Base-by-base conservation (phyloP, 306 rosid genomes). In the Erythrophleum fordii region DNA sequence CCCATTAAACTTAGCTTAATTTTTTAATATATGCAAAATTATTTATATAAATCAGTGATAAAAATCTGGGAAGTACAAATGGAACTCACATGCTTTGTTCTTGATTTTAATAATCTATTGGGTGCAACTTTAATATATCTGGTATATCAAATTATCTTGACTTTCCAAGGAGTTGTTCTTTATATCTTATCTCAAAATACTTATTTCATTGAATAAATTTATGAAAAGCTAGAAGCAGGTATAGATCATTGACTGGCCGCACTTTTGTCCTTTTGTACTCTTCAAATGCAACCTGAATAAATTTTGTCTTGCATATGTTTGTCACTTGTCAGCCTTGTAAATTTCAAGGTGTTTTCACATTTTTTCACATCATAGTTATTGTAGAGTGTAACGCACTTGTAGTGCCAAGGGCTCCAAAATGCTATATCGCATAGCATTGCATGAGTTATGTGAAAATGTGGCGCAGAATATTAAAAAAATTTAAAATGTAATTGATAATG, bases 41-140 rank as follows among this genome's bases (percentile, higher is more conserved):
- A 11, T 56, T 76, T 34, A 34, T 17, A 45, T 67, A n/a, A 67
- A 35, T 51, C 42, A n/a, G 52, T 66, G 42, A 20, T 18, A 9
- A 45, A 69, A 68, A 41, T 28, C 14, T 7, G n/a, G 74, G 48
- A 35, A 42, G 25, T 73, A 18, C n/a, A 22, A 6, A 7, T 18
- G 46, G 72, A 78, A 56, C 52, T 66, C 49, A 46, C 12, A 18
- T 46, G 52, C 67, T 60, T 28, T 28, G 20, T 28, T 60, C 67
- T 60, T 60, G 18, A 26, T 60, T 62, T 34, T 62, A 25, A 34
- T 62, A 1, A 62, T 62, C 69, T 62, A 25, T 11, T 8, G 3
- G 23, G 5, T 34, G 23, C 69, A 62, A 62, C 42, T 34, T 34
- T 16, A 31, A 22, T 65, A 35, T 11, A 51, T 48, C 59, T 34